Evolutionary conservation across 176 grass and related monocot species (phyloP), one percentile per base, ranked within the genome.

Genomic region (Raddia guianensis): DNA sequence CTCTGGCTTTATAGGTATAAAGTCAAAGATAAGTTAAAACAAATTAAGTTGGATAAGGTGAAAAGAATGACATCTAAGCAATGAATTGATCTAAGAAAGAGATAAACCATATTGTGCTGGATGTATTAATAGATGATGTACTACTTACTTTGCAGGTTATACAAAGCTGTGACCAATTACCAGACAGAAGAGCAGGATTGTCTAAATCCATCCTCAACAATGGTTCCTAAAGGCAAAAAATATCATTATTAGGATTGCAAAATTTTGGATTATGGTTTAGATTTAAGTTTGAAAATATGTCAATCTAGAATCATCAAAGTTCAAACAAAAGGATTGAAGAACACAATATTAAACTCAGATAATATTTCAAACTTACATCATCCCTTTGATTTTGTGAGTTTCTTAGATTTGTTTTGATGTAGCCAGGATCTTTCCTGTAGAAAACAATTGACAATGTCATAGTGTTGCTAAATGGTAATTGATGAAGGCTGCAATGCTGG

Each of bases 151-250:
- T 99, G 96, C 96, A 99, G 21, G 96, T 99, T 79, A 88, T 94
- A 88, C 93, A 99, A 70, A 99, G 87, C 55, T 93, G 93, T 57
- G 96, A 95, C 90, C 96, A 99, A 79, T 99, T 99, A 58, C 93
- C 89, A 77, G 90, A 86, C 56, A 95, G 49, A 74, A 99, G 88
- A 19, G 97, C 84, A 54, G 93, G 96, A 88, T 93, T 89, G 43
- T 93, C 91, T 66, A 99, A 87, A 32, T 99, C 93, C 49, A 86
- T 90, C 86, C 88, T 99, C 86, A 99, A 64, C 68, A 99, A 83
- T 15, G 97, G 97, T 88, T 99, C 97, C 97, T 99, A 72, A 83
- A 91, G 49, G 73, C 34, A 85, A 6, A 88, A 66, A 70, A 18
- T 5, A 7, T 21, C 33, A 74, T 52, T 44, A 61, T 85, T 78